Evolutionary conservation across 371 early-diverging fungal genomes (phyloP), one percentile per base, ranked within the genome.

Genomic region (Thermomucor indicae-seudaticae): DNA sequence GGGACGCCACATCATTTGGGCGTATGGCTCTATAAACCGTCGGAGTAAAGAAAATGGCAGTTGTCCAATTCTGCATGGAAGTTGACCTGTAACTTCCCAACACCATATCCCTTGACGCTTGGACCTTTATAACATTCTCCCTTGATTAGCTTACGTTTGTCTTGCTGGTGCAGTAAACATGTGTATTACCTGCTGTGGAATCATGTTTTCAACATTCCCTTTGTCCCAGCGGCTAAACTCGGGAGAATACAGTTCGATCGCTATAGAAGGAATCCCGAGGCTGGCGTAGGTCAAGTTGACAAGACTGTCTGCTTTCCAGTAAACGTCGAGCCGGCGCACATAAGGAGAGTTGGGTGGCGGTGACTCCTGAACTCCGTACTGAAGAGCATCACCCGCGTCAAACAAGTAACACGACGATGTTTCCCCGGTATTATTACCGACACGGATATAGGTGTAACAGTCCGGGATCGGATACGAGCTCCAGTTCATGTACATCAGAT

Each of bases 321-420:
- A 72, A 29, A 72, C 53, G 30, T 72, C 73, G 6, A 72, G 28
- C 34, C 73, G 62, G 28, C 60, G 45, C 2, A 70, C 42, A 28
- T 61, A 43, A 20, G 53, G 30, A 19, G 53, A 19, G 11, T 48
- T 51, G n/a, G 53, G 47, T n/a, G 52, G 47, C 17, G 54, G 42
- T 4, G 38, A 4, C 11, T 58, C 55, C 4, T 30, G 38, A 4
- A 63, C 43, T 11, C 64, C 57, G 48, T 61, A 68, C 25, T 42
- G 47, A 12, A 61, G 50, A 3, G 50, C 38, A 5, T 51, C 51
- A 30, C 58, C 60, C 4, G 65, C 31, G 19, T 59, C 53, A 56
- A 66, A 72, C 0, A 64, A 17, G 17, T 62, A 57, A 17, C 73
- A 72, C 16, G 46, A 38, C 0, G 47, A 47, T 12, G 47, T n/a